Base-by-base conservation (phyloP, 371 early-diverging fungal genomes). In the Rhizopus arrhizus region DNA sequence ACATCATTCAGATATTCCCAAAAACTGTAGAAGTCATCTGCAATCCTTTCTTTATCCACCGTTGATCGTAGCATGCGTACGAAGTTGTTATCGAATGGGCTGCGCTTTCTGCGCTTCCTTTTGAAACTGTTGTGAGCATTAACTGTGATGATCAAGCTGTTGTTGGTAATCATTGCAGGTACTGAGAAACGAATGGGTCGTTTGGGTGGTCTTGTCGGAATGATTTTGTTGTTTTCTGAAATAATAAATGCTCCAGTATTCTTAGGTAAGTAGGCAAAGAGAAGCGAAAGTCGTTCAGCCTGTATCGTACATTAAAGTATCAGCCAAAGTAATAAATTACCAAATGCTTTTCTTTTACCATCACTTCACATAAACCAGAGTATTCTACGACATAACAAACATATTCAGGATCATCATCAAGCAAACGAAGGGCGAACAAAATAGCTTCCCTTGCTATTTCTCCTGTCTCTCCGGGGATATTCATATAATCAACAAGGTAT, bases 1-100 rank as follows among this genome's bases (percentile, higher is more conserved):
- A 81, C 78, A 50, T 76, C 78, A 22, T 81, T 81, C 1, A 77
- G 55, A 45, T 77, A 76, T 40, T 81, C 81, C 81, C 81, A 81
- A 42, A 81, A 77, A 31, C 74, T 78, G 55, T 75, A 81, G 54
- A 77, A 81, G 4, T 78, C 77, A 52, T 81, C 81, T 3, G 71
- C 73, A 5, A 73, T 59, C 3, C 67, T 60, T n/a, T 75, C 74
- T 3, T 64, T 64, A 28, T 78, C 81, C 4, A 57, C 62, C 3
- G 64, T 65, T 1, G 62, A 43, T 47, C 78, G 75, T 10, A 81
- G 40, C 1, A 73, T 64, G 8, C 74, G 69, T 3, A 70, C 70
- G 62, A 78, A 78, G 41, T 77, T 71, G 13, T 64, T 56, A 46
- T 81, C 81, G 61, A 78, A 81, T 6, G 78, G 73, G 32, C 74